Evolutionary conservation across 345 rosid genomes (phyloP).

Genomic region (Sisymbrium altissimum): DNA sequence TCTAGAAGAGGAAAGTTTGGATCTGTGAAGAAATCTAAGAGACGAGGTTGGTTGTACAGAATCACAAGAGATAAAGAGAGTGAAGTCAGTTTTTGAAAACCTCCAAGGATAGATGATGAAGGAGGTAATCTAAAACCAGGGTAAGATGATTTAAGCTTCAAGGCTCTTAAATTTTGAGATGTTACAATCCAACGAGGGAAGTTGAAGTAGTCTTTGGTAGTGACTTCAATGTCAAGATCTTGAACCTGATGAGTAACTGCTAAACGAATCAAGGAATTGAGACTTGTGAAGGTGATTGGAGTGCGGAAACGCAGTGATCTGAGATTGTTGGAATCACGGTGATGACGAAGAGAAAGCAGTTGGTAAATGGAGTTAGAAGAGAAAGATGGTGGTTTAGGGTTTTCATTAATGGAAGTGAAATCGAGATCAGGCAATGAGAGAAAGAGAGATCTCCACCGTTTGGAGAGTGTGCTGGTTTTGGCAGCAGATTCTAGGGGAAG

Average conservation of each 20-base stretch:
- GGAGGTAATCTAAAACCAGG: constrained; percentile 81
- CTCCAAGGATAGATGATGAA: constrained; percentile 43
- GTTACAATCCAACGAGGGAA: constrained; percentile 61
- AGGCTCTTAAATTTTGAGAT: constrained; percentile 49
- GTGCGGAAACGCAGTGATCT: constrained; percentile 60
- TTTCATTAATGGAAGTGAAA: constrained; percentile 50
- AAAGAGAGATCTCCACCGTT: constrained; percentile 71
- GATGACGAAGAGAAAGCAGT: constrained; percentile 25
- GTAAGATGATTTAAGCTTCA: constrained; percentile 51
- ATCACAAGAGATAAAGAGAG: constrained; percentile 54
- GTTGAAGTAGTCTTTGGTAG: constrained; percentile 71
- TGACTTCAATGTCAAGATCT: constrained; percentile 70
- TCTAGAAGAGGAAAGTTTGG: constrained; percentile 59
- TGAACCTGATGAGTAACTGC: constrained; percentile 66
- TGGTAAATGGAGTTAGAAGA: constrained; percentile 24
- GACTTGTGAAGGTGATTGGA: constrained; percentile 54
- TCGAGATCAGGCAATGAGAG: constrained; percentile 84
- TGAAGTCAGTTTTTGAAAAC: constrained; percentile 54
- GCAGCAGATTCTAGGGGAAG: constrained; percentile 66
- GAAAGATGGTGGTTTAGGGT: constrained; percentile 1
- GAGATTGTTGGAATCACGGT: constrained; percentile 37
- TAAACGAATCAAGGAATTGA: constrained; percentile 62
- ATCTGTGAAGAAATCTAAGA: constrained; percentile 60
- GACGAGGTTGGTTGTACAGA: constrained; percentile 46
- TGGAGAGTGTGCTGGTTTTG: constrained; percentile 51